Evolutionary conservation across 1,139 yeast genomes (phyloP).

Genomic region (Candida sanyaensis): DNA sequence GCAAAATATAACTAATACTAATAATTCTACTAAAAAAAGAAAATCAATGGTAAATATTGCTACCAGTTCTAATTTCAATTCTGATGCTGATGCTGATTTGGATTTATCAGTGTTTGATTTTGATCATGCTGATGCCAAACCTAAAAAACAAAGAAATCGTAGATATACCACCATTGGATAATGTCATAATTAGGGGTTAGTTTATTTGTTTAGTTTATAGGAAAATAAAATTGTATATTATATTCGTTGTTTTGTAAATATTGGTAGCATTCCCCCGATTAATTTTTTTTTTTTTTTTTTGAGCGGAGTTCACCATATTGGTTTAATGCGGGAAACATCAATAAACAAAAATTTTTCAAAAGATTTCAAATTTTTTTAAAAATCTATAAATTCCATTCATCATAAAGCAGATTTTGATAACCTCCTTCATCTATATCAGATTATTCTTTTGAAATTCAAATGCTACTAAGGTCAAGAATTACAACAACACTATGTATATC

Average conservation of each 20-base stretch:
- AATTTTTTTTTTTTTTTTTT: too few relatives aligned
- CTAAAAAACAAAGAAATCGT: slow-evolving; percentile 9
- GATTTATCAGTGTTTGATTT: slow-evolving; percentile 33
- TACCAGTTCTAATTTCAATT: background rate
- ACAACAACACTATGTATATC: background rate
- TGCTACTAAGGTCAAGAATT: slow-evolving; percentile 2
- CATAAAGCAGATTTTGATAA: too few relatives aligned
- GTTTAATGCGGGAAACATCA: too few relatives aligned
- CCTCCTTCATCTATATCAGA: background rate
- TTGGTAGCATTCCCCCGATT: too few relatives aligned
- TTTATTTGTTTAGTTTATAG: too few relatives aligned
- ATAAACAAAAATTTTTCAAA: too few relatives aligned
- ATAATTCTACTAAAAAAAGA: slow-evolving; percentile 8
- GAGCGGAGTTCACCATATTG: too few relatives aligned
- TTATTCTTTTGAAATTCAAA: background rate
- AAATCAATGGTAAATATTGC: slow-evolving; percentile 3
- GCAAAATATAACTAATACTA: slow-evolving; percentile 18
- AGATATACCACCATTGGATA: slow-evolving; percentile 15
- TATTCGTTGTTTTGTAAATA: too few relatives aligned
- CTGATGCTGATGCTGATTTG: slow-evolving; percentile 1
- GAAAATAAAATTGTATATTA: too few relatives aligned
- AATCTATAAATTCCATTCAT: too few relatives aligned
- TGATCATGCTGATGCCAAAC: slow-evolving; percentile 16
- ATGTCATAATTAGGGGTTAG: background rate
- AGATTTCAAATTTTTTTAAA: too few relatives aligned